Evolutionary conservation across 1,139 yeast species (phyloP).

Genomic region (Pneumocystis oryctolagi): DNA sequence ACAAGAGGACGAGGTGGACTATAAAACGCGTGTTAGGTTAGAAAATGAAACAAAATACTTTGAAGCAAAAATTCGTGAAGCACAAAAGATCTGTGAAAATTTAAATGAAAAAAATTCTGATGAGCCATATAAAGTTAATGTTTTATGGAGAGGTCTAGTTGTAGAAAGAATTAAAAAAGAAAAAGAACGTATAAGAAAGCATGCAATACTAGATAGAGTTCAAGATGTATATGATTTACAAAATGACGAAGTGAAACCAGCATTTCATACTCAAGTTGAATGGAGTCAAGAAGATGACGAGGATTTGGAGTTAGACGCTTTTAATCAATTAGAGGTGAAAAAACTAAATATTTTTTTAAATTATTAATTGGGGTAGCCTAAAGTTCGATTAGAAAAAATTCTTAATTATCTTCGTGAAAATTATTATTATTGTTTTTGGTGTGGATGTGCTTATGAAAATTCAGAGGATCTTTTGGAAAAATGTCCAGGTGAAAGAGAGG

Average conservation of each 20-base stretch:
- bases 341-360: constrained; percentile 1
- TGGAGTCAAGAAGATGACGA: constrained; percentile 19
- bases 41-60: constrained; percentile 14
- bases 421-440: constrained; percentile 34
- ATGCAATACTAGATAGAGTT: not conserved
- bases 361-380: constrained; percentile 1
- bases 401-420: constrained; percentile 27
- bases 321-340: constrained; percentile 19
- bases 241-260: not conserved
- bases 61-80: constrained; percentile 13
- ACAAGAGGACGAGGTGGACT: constrained; percentile 14
- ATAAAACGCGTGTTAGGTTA: constrained; percentile 17
- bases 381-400: constrained; percentile 22
- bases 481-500: constrained; percentile 35
- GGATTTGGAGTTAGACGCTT: constrained; percentile 22
- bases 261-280: constrained; percentile 8
- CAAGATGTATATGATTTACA: not conserved
- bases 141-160: constrained; percentile 18
- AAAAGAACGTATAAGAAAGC: constrained; percentile 9
- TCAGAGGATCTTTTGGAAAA: constrained; percentile 27
- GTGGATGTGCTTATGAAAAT: constrained; percentile 30
- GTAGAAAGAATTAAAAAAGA: constrained; percentile 12
- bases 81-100: constrained; percentile 16
- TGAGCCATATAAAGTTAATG: constrained; percentile 13
- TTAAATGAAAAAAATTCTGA: constrained; percentile 12